Evolutionary conservation across 768 basidiomycete species (phyloP), one percentile per base, ranked within the genome.

Genomic region (Cystofilobasidium macerans): DNA sequence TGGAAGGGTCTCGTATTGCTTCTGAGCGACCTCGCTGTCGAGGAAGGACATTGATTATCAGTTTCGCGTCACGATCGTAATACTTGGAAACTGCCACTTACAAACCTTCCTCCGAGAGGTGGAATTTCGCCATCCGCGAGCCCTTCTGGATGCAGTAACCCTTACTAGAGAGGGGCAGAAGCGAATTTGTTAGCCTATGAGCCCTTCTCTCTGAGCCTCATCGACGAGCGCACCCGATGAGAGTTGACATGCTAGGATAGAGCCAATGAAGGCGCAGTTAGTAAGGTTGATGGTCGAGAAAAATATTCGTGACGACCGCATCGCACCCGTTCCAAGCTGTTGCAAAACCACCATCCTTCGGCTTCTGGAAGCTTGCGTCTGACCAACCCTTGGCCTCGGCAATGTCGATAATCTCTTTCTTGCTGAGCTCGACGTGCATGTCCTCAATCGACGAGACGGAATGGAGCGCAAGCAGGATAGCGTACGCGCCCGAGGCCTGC

Each of bases 281-380:
- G n/a, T n/a, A n/a, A n/a, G n/a, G n/a, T n/a, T n/a, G n/a, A n/a
- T n/a, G n/a, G n/a, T n/a, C n/a, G n/a, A n/a, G n/a, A n/a, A n/a
- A n/a, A n/a, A n/a, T n/a, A n/a, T n/a, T n/a, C n/a, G n/a, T n/a
- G n/a, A n/a, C 6, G 14, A 26, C 24, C n/a, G 2, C 2, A 16
- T 3, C 65, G 24, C 18, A 67, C 65, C 60, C 47, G 32, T 67
- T 67, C 65, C 65, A 67, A 16, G 65, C 65, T 6, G 65, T 62
- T 16, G 60, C 51, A 16, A n/a, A 38, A 6, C 38, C n/a, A 12
- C 35, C 32, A 7, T 24, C 14, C 12, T 57, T 43, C 5, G 40
- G 38, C 28, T 38, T 57, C 3, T 20, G 5, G n/a, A 67, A 67
- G 32, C 40, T 36, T 16, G 36, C 43, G 0, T 35, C 24, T 16